Evolutionary conservation across 208 protist genomes (phyloP).

Genomic region (Angomonas ambiguus): DNA sequence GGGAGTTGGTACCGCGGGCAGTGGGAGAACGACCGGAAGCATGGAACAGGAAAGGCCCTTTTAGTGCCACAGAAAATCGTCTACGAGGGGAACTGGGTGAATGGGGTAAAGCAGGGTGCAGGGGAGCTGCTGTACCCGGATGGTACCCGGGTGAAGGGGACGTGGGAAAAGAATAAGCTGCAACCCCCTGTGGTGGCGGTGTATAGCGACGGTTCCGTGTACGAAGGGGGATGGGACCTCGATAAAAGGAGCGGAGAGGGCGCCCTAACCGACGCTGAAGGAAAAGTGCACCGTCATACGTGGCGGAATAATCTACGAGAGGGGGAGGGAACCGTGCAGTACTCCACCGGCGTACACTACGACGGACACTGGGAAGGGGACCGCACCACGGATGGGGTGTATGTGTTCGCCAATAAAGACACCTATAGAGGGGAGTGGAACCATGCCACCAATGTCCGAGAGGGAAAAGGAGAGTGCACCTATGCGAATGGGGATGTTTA

Average conservation of each 20-base stretch:
- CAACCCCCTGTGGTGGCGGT: constrained; percentile 27
- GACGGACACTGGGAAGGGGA: constrained; percentile 57
- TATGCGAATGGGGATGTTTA: constrained; percentile 69
- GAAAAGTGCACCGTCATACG: constrained; percentile 53
- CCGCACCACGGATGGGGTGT: constrained; percentile 38
- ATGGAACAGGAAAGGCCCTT: constrained; percentile 60
- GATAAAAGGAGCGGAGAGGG: constrained; percentile 54
- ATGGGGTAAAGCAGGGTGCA: constrained; percentile 35
- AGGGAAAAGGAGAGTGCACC: constrained; percentile 64
- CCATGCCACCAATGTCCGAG: constrained; percentile 30
- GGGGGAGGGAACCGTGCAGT: constrained; percentile 47
- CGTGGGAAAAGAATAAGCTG: constrained; percentile 39
- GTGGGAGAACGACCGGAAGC: constrained; percentile 65
- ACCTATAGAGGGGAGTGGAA: constrained; percentile 71
- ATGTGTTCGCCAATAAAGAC: constrained; percentile 77
- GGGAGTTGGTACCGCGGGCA: constrained; percentile 73
- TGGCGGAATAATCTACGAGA: constrained; percentile 58
- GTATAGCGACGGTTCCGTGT: constrained; percentile 42
- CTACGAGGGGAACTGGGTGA: constrained; percentile 51
- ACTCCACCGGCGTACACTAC: constrained; percentile 61
- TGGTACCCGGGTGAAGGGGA: constrained; percentile 27
- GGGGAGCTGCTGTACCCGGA: constrained; percentile 47
- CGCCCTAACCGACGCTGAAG: constrained; percentile 30
- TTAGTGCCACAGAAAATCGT: constrained; percentile 38
- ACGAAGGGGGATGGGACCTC: constrained; percentile 55